Evolutionary conservation across 371 early-diverging fungal genomes (phyloP), one percentile per base, ranked within the genome.

Genomic region (Rhizopus delemar): DNA sequence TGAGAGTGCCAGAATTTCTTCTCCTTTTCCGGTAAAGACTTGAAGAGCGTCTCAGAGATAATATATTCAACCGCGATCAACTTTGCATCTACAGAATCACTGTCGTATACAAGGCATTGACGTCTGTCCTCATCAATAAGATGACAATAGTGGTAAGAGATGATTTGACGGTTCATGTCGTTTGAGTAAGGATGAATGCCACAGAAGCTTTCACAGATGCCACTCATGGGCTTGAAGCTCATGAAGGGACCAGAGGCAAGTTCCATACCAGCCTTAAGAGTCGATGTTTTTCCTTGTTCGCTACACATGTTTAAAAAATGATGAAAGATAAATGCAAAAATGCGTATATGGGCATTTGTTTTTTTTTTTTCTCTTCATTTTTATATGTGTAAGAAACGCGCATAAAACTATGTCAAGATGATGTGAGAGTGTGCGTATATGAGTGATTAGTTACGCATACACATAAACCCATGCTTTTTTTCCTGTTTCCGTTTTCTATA

Each of bases 41-140:
- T 57, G 64, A 80, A 83, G 3, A 80, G 58, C 31, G 63, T 68
- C 46, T 77, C 74, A 6, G 81, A 78, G 16, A 83, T 83, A 32
- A 81, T 74, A 51, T 80, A 83, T 60, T 83, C 83, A 28, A 83
- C 70, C n/a, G 71, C 83, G 31, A 81, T 75, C 41, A 83, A 45
- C 8, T 73, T 64, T 12, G 80, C 83, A 46, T 69, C 54, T 35
- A 65, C 31, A 7, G 51, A 35, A 56, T 69, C 56, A 15, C 66
- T 60, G 53, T 81, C 81, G 51, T 83, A 81, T 11, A 83, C 71
- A 32, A 83, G 29, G 43, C 83, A 83, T 64, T 83, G 83, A 16
- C 78, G 81, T 15, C 76, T 59, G 13, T 81, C 77, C 48, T 78
- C 75, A 51, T 77, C 75, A 31, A 81, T 31, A 51, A 68, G 61